Evolutionary conservation across 495 filamentous ascomycete species (phyloP).

Genomic region (Apiosordaria backusii): DNA sequence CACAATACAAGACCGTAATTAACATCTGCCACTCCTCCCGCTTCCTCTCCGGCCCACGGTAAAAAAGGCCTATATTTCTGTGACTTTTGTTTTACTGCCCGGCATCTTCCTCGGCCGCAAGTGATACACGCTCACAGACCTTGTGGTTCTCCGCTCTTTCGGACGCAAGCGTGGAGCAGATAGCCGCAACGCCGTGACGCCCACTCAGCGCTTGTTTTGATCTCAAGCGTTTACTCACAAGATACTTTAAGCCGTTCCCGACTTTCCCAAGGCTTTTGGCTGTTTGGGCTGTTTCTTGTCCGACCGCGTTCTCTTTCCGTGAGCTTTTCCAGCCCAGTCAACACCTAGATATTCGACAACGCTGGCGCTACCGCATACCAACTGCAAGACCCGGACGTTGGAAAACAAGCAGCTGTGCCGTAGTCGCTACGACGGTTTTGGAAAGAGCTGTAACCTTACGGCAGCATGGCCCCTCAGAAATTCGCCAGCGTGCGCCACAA

Average conservation of each 20-base stretch:
- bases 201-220: constrained; percentile 4
- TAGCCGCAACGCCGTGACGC: constrained; percentile 9
- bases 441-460: constrained; percentile 15
- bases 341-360: not conserved
- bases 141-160: constrained; percentile 1
- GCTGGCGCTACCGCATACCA: not conserved
- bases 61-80: not conserved
- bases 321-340: not conserved
- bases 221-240: not conserved
- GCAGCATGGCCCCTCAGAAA: constrained; percentile 34
- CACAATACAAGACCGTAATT: too few species aligned
- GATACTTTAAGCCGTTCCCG: not conserved
- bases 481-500: constrained; percentile 36
- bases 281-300: not conserved
- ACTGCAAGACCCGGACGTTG: not conserved
- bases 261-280: not conserved
- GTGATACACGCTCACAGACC: not conserved
- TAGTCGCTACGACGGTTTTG: constrained; percentile 7
- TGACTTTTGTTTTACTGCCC: not conserved
- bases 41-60: not conserved
- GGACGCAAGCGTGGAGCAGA: constrained; percentile 11
- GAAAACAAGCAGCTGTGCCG: constrained; percentile 16
- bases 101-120: not conserved
- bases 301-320: not conserved
- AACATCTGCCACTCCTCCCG: not conserved